phyloP scores from a whole-genome alignment of 23 red algal genomes.

The Cyanidiococcus yangmingshanensis region DNA sequence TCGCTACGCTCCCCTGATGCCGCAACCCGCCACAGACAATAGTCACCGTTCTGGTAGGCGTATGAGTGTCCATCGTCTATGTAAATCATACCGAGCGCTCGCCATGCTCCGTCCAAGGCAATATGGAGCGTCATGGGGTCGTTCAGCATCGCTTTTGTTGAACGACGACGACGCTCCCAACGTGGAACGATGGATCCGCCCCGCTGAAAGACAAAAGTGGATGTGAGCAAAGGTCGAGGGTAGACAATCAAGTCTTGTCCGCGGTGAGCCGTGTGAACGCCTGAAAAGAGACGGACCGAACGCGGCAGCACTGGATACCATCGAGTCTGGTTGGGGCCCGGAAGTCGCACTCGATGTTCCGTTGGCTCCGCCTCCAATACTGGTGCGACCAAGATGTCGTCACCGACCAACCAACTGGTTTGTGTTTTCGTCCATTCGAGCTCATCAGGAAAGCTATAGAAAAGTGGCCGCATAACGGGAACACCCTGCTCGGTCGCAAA shows the following conservation, averaged over 20 bases:
- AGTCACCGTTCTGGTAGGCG: conserved; percentile 38
- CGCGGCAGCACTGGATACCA: conserved; percentile 64
- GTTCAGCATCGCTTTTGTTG: conserved; percentile 34
- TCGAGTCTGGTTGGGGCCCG: background rate
- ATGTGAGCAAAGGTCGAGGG: conserved; percentile 23
- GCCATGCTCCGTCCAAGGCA: conserved; percentile 37
- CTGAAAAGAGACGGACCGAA: background rate
- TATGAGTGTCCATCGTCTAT: conserved; percentile 72
- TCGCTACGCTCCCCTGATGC: background rate
- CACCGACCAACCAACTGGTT: conserved; percentile 60
- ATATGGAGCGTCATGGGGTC: conserved; percentile 75
- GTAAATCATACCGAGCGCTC: conserved; percentile 56
- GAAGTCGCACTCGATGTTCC: conserved; percentile 37
- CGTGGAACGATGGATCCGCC: conserved; percentile 72
- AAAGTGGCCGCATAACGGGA: conserved; percentile 90
- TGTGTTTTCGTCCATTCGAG: conserved; percentile 17
- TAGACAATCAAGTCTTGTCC: conserved; percentile 13
- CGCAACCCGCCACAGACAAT: background rate
- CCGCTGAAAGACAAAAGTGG: conserved; percentile 56
- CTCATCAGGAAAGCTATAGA: conserved; percentile 58
- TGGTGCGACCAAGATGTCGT: conserved; percentile 55
- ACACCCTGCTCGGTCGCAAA: conserved; percentile 38
- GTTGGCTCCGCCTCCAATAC: conserved; percentile 42
- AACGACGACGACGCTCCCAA: conserved; percentile 47
- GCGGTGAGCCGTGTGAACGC: background rate